Evolutionary conservation across 2,329 filamentous ascomycete species (phyloP).

Genomic region (Lasiodiplodia sp.): DNA sequence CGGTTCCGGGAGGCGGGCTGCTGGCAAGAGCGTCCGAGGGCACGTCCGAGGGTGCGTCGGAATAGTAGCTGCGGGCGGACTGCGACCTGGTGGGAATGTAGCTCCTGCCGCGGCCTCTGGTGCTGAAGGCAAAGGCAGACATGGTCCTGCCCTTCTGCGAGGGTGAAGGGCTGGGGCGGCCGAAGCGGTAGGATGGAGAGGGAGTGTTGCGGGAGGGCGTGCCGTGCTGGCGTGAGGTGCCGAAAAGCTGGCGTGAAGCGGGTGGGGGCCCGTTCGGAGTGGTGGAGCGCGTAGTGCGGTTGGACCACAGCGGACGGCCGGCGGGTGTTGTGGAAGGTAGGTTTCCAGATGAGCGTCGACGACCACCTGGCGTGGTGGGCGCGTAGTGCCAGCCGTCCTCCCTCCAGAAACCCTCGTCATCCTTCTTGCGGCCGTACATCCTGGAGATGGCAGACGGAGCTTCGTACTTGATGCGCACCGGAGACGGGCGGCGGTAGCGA

Average conservation of each 20-base stretch:
- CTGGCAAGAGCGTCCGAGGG: conserved; percentile 28
- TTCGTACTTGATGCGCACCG: conserved; percentile 20
- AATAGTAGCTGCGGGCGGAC: conserved; percentile 32
- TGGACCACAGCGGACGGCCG: conserved; percentile 59
- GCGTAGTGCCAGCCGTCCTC: conserved; percentile 29
- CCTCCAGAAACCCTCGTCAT: conserved; percentile 10
- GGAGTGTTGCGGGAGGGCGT: conserved; percentile 32
- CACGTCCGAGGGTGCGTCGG: conserved; percentile 20
- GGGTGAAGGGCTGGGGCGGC: conserved; percentile 25
- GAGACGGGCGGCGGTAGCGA: conserved; percentile 21
- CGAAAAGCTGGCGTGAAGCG: conserved; percentile 56
- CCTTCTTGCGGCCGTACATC: conserved; percentile 21
- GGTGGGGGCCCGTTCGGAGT: conserved; percentile 61
- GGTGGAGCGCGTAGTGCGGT: conserved; percentile 56
- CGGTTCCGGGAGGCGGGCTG: conserved; percentile 46
- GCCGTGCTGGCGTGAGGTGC: conserved; percentile 56
- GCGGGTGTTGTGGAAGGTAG: conserved; percentile 65
- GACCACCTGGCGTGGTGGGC: conserved; percentile 45
- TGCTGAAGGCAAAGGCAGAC: conserved; percentile 16
- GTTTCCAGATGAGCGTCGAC: conserved; percentile 37
- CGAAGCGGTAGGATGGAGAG: conserved; percentile 28
- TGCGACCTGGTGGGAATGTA: conserved; percentile 27
- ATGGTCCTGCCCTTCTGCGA: conserved; percentile 27
- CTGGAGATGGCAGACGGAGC: conserved; percentile 21
- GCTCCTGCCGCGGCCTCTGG: conserved; percentile 25